A percentile compares a stretch with the other conserved stretches of the same genome.
Conservation (phyloP, 768 basidiomycete species). For the Myochromella boudieri region DNA sequence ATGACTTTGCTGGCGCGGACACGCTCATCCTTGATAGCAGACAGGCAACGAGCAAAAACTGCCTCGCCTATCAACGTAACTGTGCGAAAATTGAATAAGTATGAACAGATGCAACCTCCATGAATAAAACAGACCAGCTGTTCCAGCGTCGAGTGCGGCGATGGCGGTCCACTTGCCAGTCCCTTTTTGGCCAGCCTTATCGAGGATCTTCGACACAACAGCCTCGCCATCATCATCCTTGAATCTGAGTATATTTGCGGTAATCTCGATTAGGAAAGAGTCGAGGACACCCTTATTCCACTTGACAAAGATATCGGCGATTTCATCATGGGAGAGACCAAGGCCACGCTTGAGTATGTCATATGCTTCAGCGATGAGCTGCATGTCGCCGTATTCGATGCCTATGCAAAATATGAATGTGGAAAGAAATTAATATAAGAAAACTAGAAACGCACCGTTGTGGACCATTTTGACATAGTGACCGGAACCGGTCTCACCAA, state of each 20-base stretch:
- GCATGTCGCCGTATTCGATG: conserved; percentile 99
- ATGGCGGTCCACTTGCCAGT: conserved; percentile 99
- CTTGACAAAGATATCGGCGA: conserved; percentile 88
- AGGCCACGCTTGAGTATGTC: conserved; percentile 98
- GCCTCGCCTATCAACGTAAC: conserved; percentile 99
- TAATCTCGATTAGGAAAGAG: conserved; percentile 99
- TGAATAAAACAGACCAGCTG: conserved; percentile 55
- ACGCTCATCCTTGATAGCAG: conserved; percentile 96
- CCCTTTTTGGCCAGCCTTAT: conserved; percentile 97
- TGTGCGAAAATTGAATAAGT: conserved; percentile 28
- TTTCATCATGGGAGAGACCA: conserved; percentile 82
- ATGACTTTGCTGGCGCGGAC: conserved; percentile 89
- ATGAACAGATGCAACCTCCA: background rate
- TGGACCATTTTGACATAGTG: conserved; percentile 99
- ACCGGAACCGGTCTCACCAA: conserved; percentile 91
- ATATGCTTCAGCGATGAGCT: conserved; percentile 97
- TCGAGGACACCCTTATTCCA: conserved; percentile 99
- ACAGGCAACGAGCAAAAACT: conserved; percentile 97
- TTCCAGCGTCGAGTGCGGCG: conserved; percentile 91
- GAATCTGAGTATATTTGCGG: conserved; percentile 94
- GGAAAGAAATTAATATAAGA: conserved; percentile 5
- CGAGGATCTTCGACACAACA: conserved; percentile 91
- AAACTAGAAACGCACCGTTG: conserved; percentile 58
- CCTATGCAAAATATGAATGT: conserved; percentile 46
- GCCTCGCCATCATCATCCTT: conserved; percentile 94